Evolutionary conservation across 2,329 filamentous ascomycete species (phyloP).

Genomic region (Niveomyces coronatus): DNA sequence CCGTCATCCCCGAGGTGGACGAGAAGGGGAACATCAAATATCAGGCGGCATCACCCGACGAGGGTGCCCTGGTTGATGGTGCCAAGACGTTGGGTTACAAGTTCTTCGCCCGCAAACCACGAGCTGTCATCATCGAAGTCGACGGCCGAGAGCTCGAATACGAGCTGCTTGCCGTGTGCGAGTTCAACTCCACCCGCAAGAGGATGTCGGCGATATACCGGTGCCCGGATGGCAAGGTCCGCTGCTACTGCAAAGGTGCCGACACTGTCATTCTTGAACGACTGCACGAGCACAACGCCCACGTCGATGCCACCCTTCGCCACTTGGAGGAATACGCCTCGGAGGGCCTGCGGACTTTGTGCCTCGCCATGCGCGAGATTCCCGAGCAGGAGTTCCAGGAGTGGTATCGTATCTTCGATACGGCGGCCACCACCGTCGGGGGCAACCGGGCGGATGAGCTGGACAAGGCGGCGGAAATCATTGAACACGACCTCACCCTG

Average conservation of each 20-base stretch:
- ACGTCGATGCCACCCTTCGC: slow-evolving; percentile 79
- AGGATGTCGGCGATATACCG: slow-evolving; percentile 97
- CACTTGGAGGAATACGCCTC: slow-evolving; percentile 99
- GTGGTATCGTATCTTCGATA: slow-evolving; percentile 80
- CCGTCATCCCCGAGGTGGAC: slow-evolving; percentile 84
- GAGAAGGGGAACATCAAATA: slow-evolving; percentile 87
- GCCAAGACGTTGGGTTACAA: slow-evolving; percentile 77
- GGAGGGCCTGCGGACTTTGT: slow-evolving; percentile 88
- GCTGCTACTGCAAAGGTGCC: slow-evolving; percentile 91
- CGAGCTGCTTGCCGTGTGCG: slow-evolving; percentile 89
- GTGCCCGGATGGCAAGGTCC: slow-evolving; percentile 89
- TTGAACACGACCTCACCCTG: slow-evolving; percentile 84
- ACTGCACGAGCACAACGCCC: slow-evolving; percentile 70
- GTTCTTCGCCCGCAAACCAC: slow-evolving; percentile 84
- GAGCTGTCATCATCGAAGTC: slow-evolving; percentile 73
- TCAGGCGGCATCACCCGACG: slow-evolving; percentile 93
- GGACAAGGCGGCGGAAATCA: slow-evolving; percentile 92
- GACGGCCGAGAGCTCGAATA: slow-evolving; percentile 68
- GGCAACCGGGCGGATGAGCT: slow-evolving; percentile 90
- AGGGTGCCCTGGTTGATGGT: slow-evolving; percentile 92
- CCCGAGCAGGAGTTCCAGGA: slow-evolving; percentile 80
- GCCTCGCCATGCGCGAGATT: slow-evolving; percentile 87
- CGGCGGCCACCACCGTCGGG: slow-evolving; percentile 78
- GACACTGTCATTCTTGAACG: slow-evolving; percentile 96
- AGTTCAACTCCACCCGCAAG: slow-evolving; percentile 92